phyloP scores from a whole-genome alignment of 2,329 filamentous ascomycete species.

The Celoporthe dispersa region DNA sequence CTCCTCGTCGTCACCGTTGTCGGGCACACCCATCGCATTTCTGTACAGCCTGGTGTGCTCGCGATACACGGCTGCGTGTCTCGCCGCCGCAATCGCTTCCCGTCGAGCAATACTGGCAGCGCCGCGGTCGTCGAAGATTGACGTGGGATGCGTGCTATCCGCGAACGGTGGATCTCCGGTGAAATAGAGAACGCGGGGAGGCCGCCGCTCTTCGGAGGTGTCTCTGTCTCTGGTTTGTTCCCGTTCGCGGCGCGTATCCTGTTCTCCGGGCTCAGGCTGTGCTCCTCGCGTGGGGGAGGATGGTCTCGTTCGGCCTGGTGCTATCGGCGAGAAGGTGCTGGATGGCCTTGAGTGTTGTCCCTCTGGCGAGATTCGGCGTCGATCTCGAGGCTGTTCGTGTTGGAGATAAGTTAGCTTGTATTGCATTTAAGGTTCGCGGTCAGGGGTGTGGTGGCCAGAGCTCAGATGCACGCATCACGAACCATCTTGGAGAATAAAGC shows the following conservation, averaged over 20 bases:
- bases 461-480: slow-evolving; percentile 13
- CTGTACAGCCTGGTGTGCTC: slow-evolving; percentile 12
- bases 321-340: neutral
- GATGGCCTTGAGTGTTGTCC: neutral
- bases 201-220: neutral
- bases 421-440: neutral
- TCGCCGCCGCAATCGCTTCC: slow-evolving; percentile 8
- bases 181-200: neutral
- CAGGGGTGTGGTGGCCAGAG: neutral
- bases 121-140: neutral
- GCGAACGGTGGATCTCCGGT: neutral
- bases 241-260: slow-evolving; percentile 8
- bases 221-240: slow-evolving; percentile 7
- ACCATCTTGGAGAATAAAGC: slow-evolving; percentile 12
- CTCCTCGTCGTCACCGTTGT: neutral
- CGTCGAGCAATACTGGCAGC: neutral
- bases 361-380: neutral
- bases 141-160: neutral
- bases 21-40: slow-evolving; percentile 7
- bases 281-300: neutral
- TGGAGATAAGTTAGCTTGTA: neutral
- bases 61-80: slow-evolving; percentile 10
- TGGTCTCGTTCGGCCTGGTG: neutral
- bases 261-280: slow-evolving; percentile 7
- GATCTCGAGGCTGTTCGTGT: slow-evolving; percentile 14